Conservation (phyloP, 2,329 filamentous ascomycete genomes). For the Xylaria sp. region DNA sequence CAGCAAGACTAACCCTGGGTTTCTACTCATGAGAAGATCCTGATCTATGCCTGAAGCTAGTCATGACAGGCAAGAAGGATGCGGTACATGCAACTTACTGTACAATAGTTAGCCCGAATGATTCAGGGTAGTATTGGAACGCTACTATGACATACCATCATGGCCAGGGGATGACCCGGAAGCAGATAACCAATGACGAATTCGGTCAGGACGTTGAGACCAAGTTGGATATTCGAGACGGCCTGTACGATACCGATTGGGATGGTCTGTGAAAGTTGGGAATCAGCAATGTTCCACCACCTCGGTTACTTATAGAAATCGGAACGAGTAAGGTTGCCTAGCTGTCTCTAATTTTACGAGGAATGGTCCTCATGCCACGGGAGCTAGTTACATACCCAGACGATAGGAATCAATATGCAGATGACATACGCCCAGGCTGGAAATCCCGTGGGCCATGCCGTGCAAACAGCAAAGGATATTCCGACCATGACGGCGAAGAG, state of each 20-base stretch:
- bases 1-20: neutral
- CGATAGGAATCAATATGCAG: conserved; percentile 61
- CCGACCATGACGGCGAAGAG: conserved; percentile 60
- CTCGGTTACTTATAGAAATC: neutral
- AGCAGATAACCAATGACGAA: conserved; percentile 77
- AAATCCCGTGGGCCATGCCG: conserved; percentile 61
- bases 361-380: neutral
- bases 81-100: conserved; percentile 1
- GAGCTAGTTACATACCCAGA: conserved; percentile 48
- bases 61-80: neutral
- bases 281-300: neutral
- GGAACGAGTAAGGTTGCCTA: neutral
- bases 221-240: conserved; percentile 67
- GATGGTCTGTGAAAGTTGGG: conserved; percentile 3
- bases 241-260: conserved; percentile 62
- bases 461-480: conserved; percentile 60
- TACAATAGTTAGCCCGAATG: neutral
- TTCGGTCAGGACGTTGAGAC: conserved; percentile 71
- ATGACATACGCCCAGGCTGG: conserved; percentile 64
- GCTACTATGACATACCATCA: conserved; percentile 57
- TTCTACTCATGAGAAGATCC: neutral
- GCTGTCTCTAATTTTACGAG: neutral
- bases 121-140: neutral
- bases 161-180: conserved; percentile 70
- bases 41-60: neutral